Evolutionary conservation across 768 basidiomycete genomes (phyloP).

Genomic region (Panaeolus papilionaceus): DNA sequence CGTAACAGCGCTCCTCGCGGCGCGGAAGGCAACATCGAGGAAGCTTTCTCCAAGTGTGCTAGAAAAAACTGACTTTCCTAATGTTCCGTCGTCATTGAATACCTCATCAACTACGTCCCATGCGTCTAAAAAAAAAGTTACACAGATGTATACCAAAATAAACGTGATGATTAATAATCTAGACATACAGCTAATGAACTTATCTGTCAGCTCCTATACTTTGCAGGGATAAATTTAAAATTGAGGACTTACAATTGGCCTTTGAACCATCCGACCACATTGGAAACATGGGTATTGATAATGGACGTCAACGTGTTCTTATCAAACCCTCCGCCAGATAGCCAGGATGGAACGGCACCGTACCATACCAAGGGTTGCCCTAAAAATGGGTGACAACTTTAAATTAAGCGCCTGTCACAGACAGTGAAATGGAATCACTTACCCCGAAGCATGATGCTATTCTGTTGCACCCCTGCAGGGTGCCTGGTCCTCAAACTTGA

Average conservation of each 20-base stretch:
- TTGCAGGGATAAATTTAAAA: background rate
- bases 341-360: conserved; percentile 57
- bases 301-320: conserved; percentile 45
- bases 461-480: conserved; percentile 36
- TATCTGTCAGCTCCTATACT: no score
- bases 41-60: conserved; percentile 48
- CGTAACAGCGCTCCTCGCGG: conserved; percentile 55
- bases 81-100: conserved; percentile 64
- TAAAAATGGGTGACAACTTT: conserved; percentile 16
- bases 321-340: conserved; percentile 46
- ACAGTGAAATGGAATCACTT: background rate
- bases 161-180: background rate
- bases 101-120: conserved; percentile 61
- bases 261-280: conserved; percentile 53
- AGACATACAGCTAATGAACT: conserved; percentile 16
- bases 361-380: conserved; percentile 57
- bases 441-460: conserved; percentile 53
- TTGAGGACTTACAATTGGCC: conserved; percentile 45
- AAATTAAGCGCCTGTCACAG: conserved; percentile 16
- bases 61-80: conserved; percentile 55
- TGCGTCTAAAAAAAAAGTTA: conserved; percentile 32
- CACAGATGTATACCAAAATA: background rate
- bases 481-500: no score
- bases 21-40: conserved; percentile 52
- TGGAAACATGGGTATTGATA: conserved; percentile 51